These are phyloP conservation scores for Aureobasidium lini DNA, from an alignment of 2,329 filamentous ascomycete genomes.

Conservation along the genomic window DNA sequence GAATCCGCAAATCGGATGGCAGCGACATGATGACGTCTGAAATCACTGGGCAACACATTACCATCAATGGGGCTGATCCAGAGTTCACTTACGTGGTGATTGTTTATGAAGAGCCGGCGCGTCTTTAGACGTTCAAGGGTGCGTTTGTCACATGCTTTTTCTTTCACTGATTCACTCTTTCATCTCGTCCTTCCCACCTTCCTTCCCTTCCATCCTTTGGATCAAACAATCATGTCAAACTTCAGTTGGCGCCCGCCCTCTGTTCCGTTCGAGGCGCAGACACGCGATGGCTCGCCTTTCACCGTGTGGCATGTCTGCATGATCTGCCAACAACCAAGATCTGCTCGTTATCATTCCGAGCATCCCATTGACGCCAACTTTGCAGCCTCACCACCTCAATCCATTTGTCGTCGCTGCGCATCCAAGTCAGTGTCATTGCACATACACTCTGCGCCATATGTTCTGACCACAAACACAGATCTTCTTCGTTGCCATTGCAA, in stretches of 20 bases:
- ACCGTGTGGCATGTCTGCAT: constrained; percentile 15
- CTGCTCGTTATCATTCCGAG: constrained; percentile 11
- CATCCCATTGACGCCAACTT: constrained; percentile 1
- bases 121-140: not conserved
- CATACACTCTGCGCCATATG: too few species aligned
- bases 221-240: not conserved
- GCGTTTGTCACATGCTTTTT: not conserved
- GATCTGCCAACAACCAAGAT: constrained; percentile 13
- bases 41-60: too few species aligned
- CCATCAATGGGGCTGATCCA: too few species aligned
- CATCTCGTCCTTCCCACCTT: not conserved
- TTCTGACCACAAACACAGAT: not conserved
- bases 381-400: not conserved
- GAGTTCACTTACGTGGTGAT: too few species aligned
- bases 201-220: not conserved
- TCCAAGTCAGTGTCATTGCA: not conserved
- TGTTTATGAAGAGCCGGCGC: too few species aligned
- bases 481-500: not conserved
- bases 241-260: constrained; percentile 1
- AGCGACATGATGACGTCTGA: too few species aligned
- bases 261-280: constrained; percentile 12
- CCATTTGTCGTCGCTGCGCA: constrained; percentile 5
- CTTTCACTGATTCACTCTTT: not conserved
- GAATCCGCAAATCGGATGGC: too few species aligned
- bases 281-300: constrained; percentile 7